A percentile compares a stretch with the other conserved stretches of the same genome.
Evolutionary conservation across 306 rosid genomes (phyloP).

Genomic region (Urtica urens): DNA sequence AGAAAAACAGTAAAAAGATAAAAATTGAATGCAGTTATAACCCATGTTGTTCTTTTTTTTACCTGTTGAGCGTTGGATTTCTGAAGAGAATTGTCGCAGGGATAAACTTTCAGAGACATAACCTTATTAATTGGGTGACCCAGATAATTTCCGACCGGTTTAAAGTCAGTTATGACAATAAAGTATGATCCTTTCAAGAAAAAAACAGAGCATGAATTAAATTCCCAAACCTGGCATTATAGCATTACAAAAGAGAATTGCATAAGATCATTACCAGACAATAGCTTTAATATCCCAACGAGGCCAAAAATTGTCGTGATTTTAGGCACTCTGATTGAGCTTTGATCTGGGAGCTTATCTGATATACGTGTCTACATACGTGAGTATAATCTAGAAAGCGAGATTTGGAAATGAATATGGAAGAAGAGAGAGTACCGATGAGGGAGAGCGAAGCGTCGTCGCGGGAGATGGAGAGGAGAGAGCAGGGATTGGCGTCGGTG

Average conservation of each 20-base stretch:
- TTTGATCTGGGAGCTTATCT: conserved; percentile 76
- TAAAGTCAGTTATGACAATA: conserved; percentile 58
- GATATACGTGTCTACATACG: neutral
- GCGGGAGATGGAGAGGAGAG: conserved; percentile 43
- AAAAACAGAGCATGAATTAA: neutral
- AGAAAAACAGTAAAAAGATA: no score
- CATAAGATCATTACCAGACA: conserved; percentile 53
- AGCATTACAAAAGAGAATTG: no score
- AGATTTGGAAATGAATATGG: conserved; percentile 2
- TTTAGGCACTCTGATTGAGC: conserved; percentile 63
- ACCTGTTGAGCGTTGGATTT: conserved; percentile 68
- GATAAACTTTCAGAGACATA: conserved; percentile 57
- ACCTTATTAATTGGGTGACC: conserved; percentile 79
- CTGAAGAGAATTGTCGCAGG: conserved; percentile 68
- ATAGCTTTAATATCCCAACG: conserved; percentile 73
- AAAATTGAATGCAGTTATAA: no score
- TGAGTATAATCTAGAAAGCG: neutral
- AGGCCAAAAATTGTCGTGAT: conserved; percentile 66
- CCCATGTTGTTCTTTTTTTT: no score
- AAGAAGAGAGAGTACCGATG: conserved; percentile 37
- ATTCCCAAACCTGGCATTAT: no score
- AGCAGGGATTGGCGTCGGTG: conserved; percentile 79
- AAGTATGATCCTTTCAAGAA: conserved; percentile 84
- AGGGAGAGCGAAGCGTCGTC: conserved; percentile 76
- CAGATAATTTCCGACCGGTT: conserved; percentile 67